These are phyloP conservation scores for Termitomyces sp. DNA, from an alignment of 768 basidiomycete species.

Conservation along the genomic window DNA sequence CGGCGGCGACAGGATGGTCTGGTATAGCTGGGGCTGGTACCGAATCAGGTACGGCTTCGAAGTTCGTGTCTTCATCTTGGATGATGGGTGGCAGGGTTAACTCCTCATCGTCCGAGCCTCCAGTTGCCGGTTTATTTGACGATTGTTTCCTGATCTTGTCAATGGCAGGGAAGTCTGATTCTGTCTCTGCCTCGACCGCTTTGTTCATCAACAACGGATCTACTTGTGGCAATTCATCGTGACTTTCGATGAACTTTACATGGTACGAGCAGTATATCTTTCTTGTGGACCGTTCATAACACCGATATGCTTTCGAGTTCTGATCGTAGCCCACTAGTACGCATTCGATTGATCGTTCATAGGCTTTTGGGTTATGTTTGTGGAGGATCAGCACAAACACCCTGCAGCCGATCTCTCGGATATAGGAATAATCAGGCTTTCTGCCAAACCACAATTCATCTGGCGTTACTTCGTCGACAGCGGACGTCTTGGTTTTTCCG, in stretches of 20 bases:
- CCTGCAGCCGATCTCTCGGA: conserved; percentile 29
- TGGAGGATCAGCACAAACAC: conserved; percentile 30
- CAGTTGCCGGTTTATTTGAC: not conserved
- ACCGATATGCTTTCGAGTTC: conserved; percentile 29
- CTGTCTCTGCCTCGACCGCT: not conserved
- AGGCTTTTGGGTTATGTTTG: conserved; percentile 24
- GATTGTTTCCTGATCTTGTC: not conserved
- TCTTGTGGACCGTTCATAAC: conserved; percentile 20
- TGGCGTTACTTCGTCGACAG: conserved; percentile 10
- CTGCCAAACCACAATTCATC: conserved; percentile 18
- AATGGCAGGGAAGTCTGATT: not conserved
- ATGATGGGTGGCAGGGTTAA: no score
- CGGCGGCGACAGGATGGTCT: no score
- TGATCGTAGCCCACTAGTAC: conserved; percentile 32
- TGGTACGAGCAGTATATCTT: conserved; percentile 20
- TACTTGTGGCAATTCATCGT: no score
- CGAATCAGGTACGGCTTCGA: not conserved
- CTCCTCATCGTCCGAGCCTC: not conserved
- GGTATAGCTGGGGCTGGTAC: not conserved
- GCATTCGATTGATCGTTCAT: conserved; percentile 36
- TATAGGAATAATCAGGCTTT: conserved; percentile 25
- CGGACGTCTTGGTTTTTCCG: no score
- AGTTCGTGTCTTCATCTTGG: not conserved
- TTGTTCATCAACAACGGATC: no score
- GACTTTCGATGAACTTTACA: conserved; percentile 24